Percentiles rank a stretch among this genome's conserved stretches.
phyloP scores from a whole-genome alignment of 495 filamentous ascomycete species.

The Bombardia bombarda region DNA sequence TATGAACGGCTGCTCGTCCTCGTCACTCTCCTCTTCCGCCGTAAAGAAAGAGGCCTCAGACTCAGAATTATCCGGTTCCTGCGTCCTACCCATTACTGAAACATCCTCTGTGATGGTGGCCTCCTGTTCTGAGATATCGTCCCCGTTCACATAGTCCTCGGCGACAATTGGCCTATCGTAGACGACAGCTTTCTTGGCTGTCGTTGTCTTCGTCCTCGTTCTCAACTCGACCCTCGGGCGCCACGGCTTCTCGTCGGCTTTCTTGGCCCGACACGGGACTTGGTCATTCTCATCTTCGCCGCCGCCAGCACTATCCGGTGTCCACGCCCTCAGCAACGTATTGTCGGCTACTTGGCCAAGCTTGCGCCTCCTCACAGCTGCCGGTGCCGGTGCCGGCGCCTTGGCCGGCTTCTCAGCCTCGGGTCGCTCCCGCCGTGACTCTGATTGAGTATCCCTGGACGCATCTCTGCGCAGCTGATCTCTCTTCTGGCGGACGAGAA shows the following conservation, averaged over 20 bases:
- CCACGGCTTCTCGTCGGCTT: neutral
- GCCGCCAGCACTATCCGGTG: conserved; percentile 8
- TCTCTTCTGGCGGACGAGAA: conserved; percentile 21
- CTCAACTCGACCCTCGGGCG: conserved; percentile 11
- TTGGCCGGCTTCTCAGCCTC: conserved; percentile 1
- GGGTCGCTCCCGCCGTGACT: too few species aligned
- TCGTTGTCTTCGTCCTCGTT: conserved; percentile 14
- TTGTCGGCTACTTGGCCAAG: conserved; percentile 10
- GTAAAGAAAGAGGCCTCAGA: conserved; percentile 11
- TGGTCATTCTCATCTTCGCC: neutral
- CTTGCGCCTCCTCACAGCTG: conserved; percentile 14
- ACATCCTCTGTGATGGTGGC: conserved; percentile 16
- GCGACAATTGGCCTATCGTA: neutral
- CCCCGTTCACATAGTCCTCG: conserved; percentile 3
- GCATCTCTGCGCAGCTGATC: neutral
- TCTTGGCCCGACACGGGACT: neutral
- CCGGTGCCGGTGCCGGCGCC: conserved; percentile 1
- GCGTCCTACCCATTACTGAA: conserved; percentile 5
- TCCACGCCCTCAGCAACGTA: conserved; percentile 18
- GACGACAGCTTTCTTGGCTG: neutral
- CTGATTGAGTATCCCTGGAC: too few species aligned
- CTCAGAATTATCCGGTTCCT: too few species aligned
- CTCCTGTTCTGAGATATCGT: conserved; percentile 15
- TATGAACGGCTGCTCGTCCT: conserved; percentile 5
- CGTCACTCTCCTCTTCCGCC: conserved; percentile 8